Percentiles rank a stretch among this genome's conserved stretches.
phyloP scores from a whole-genome alignment of 768 basidiomycete species.

The Mycena capillaripes region DNA sequence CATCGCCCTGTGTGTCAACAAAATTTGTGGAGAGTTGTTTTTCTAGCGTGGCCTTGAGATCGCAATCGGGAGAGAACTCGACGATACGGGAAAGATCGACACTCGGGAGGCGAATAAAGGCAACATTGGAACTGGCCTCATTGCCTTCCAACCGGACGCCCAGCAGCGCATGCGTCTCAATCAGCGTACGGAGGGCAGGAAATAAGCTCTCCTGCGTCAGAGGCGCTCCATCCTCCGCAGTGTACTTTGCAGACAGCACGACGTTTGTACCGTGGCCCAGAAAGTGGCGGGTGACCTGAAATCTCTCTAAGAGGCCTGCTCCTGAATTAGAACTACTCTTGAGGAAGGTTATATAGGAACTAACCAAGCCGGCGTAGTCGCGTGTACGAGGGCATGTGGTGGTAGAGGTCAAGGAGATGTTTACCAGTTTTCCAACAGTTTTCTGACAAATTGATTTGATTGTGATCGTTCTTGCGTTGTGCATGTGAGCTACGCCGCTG shows the following conservation, averaged over 20 bases:
- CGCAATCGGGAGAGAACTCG: background rate
- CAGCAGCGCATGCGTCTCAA: conserved; percentile 14
- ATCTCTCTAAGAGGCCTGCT: conserved; percentile 9
- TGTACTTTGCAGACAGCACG: conserved; percentile 8
- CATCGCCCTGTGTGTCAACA: background rate
- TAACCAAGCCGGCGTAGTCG: conserved; percentile 20
- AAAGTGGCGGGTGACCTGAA: conserved; percentile 10
- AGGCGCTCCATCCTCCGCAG: background rate
- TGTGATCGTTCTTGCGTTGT: too few relatives aligned
- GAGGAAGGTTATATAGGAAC: conserved; percentile 16
- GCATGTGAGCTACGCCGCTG: too few relatives aligned
- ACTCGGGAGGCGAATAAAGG: background rate
- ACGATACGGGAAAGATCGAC: conserved; percentile 18
- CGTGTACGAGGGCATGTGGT: conserved; percentile 17
- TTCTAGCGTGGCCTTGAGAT: conserved; percentile 1
- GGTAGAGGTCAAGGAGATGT: too few relatives aligned
- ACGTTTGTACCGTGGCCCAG: background rate
- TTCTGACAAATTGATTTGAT: too few relatives aligned
- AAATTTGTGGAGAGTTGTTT: background rate
- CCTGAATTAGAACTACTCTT: conserved; percentile 9
- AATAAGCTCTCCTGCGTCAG: conserved; percentile 8
- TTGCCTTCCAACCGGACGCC: conserved; percentile 5
- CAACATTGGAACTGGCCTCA: background rate
- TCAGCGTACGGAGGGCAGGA: conserved; percentile 7
- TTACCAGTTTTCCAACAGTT: too few relatives aligned